Evolutionary conservation across 164 flowering plant genomes (phyloP).

Genomic region (Chimonanthus praecox): DNA sequence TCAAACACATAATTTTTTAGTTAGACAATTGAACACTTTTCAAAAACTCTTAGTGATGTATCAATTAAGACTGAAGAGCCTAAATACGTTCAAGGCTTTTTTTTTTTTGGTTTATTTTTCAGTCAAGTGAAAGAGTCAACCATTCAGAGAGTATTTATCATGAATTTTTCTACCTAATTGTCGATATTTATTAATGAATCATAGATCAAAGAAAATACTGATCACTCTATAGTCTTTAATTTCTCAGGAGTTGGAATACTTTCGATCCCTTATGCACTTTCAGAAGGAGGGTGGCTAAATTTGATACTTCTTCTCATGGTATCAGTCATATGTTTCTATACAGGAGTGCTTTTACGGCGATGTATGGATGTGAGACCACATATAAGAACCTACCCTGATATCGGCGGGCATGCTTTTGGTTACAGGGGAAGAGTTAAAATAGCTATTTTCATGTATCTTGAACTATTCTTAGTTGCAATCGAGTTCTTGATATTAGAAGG

Average conservation of each 20-base stretch:
- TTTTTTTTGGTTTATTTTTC: too few relatives aligned
- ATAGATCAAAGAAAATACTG: too few relatives aligned
- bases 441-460: conserved; percentile 43
- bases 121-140: too few relatives aligned
- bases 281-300: conserved; percentile 67
- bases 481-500: conserved; percentile 80
- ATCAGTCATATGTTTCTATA: conserved; percentile 46
- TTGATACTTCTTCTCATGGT: conserved; percentile 33
- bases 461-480: conserved; percentile 60
- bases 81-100: too few relatives aligned
- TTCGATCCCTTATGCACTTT: conserved; percentile 62
- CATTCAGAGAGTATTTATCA: too few relatives aligned
- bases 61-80: too few relatives aligned
- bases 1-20: too few relatives aligned
- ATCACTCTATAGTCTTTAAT: neutral
- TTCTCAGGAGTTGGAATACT: conserved; percentile 65
- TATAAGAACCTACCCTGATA: conserved; percentile 54
- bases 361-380: conserved; percentile 45
- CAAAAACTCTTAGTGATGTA: too few relatives aligned
- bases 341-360: conserved; percentile 42
- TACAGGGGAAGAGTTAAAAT: conserved; percentile 41
- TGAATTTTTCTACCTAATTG: too few relatives aligned
- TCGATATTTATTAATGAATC: too few relatives aligned
- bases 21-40: too few relatives aligned
- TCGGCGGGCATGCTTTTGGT: conserved; percentile 71